Conservation (phyloP, 768 basidiomycete species). For the Russula abietina region DNA sequence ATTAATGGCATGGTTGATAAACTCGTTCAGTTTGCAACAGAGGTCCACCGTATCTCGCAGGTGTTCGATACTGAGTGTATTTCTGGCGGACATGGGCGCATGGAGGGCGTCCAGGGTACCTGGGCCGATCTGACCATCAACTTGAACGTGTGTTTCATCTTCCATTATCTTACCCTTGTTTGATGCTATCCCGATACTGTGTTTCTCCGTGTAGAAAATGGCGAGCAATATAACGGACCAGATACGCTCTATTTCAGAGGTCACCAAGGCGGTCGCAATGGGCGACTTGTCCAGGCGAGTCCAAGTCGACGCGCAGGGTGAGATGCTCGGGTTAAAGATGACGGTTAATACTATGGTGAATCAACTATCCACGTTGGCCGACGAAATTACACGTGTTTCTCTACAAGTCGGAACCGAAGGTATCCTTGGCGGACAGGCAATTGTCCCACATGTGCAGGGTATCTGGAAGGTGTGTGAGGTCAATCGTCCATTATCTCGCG, state of each 20-base stretch:
- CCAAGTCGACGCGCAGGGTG: conserved; percentile 56
- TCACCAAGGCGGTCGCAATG: conserved; percentile 80
- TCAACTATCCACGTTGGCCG: conserved; percentile 74
- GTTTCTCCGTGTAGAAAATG: no score
- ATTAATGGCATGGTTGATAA: no score
- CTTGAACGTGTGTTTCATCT: no score
- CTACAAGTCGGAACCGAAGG: conserved; percentile 84
- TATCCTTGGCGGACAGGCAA: conserved; percentile 82
- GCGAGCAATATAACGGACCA: conserved; percentile 47
- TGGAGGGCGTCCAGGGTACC: no score
- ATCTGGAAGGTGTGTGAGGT: conserved; percentile 48
- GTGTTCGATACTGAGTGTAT: no score
- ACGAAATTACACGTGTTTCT: conserved; percentile 74
- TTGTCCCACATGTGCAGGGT: conserved; percentile 81
- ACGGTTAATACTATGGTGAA: conserved; percentile 91
- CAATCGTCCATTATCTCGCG: background rate
- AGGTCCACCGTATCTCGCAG: conserved; percentile 74
- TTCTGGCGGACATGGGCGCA: no score
- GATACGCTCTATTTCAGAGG: conserved; percentile 72
- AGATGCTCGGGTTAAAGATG: conserved; percentile 74
- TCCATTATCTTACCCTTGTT: no score
- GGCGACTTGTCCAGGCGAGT: conserved; percentile 86
- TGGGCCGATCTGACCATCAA: no score
- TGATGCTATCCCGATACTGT: no score
- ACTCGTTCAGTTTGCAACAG: conserved; percentile 56